These are phyloP conservation scores for Pouteria campechiana DNA, from an alignment of 179 eudicot genomes.

Conservation along the genomic window DNA sequence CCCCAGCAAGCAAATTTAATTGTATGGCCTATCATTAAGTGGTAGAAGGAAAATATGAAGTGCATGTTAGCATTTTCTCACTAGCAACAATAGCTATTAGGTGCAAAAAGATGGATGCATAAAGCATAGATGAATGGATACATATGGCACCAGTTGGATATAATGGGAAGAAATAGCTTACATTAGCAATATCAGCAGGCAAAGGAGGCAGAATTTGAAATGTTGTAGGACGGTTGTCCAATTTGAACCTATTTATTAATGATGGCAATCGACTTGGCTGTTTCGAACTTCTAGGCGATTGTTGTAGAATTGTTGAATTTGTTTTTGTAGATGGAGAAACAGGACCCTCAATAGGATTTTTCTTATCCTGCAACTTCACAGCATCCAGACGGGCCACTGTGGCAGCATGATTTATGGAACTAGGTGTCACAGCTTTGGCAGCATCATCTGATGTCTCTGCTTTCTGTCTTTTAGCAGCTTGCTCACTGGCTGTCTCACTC, in stretches of 20 bases:
- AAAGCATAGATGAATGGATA: background rate
- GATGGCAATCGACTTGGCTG: slow-evolving; percentile 38
- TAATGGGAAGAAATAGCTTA: slow-evolving; percentile 19
- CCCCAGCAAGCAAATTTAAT: no score
- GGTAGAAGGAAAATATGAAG: no score
- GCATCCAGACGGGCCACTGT: slow-evolving; percentile 21
- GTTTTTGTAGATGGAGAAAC: slow-evolving; percentile 19
- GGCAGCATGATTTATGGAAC: slow-evolving; percentile 15
- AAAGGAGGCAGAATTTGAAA: slow-evolving; percentile 59
- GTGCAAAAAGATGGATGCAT: background rate
- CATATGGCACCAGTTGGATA: background rate
- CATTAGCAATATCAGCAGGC: slow-evolving; percentile 64
- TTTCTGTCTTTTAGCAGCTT: slow-evolving; percentile 42
- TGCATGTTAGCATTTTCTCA: no score
- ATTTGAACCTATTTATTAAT: slow-evolving; percentile 46
- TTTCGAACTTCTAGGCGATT: slow-evolving; percentile 31
- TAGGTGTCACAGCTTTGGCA: slow-evolving; percentile 22
- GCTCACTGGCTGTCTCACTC: slow-evolving; percentile 39
- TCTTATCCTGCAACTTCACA: slow-evolving; percentile 19
- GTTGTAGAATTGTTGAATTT: slow-evolving; percentile 12
- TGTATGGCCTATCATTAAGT: no score
- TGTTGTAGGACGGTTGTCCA: slow-evolving; percentile 80
- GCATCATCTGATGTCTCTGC: slow-evolving; percentile 25
- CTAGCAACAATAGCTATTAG: no score
- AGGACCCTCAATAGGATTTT: slow-evolving; percentile 17